Evolutionary conservation across 1,284 basidiomycete species (phyloP), one percentile per base, ranked within the genome.

Genomic region (Puccinia hordei): DNA sequence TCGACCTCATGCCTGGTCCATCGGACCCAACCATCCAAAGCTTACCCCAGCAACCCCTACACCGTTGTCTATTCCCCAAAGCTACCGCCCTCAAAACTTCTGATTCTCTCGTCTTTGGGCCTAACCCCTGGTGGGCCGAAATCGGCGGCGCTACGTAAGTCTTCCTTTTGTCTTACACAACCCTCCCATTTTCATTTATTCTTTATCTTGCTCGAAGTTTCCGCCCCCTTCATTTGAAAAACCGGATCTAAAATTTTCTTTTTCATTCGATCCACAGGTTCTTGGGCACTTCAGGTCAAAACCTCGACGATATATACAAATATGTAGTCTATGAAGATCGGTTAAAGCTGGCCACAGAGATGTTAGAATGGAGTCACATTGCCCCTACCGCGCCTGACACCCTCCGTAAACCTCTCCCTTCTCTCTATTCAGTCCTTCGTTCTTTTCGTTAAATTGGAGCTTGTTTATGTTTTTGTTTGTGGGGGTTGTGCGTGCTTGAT

Each of bases 341-440:
- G 30, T 86, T 98, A 53, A 89, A 89, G 4, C 89, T 98, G 83
- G 90, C 93, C 2, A 88, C 90, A 82, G 88, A 91, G 69, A 95
- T 94, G 19, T 88, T 99, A 15, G 90, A 89, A 84, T 99, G 95
- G 97, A 89, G 94, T 82, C 97, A 99, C 86, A 90, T 98, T 83
- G 96, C 97, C 13, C 97, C 97, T 0, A 99, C 96, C 0, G 95
- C 96, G 17, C 97, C 97, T 17, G 97, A 99, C 86, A 99, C 97
- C 0, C 89, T 99, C 0, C 98, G 89, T 88, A 81, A 83, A 87
- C 85, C 41, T 27, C 33, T 17, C 51, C 68, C n/a, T 35, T 22
- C 38, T 46, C 41, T 13, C 2, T 57, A 59, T 51, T 38, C 27
- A 46, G 55, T 59, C 19, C 57, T 4, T 33, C 61, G 44, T 55